Conservation (phyloP, 306 rosid species). For the Acacia confusa region DNA sequence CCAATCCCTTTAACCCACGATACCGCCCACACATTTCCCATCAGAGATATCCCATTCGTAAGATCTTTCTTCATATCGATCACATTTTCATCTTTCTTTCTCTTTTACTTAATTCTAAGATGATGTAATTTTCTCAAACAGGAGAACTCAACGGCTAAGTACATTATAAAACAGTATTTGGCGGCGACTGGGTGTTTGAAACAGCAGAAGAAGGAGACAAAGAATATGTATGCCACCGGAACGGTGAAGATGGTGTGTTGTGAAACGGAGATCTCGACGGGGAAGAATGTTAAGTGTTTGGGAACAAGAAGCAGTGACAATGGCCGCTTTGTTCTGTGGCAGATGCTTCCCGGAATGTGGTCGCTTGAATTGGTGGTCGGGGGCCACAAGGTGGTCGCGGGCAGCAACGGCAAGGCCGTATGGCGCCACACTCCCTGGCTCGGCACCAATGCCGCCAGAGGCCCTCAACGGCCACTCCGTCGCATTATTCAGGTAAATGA, state of each 20-base stretch:
- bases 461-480: slow-evolving; percentile 90
- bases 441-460: slow-evolving; percentile 91
- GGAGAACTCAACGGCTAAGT: slow-evolving; percentile 89
- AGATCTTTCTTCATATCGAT: slow-evolving; percentile 13
- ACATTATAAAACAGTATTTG: slow-evolving; percentile 85
- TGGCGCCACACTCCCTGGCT: slow-evolving; percentile 99
- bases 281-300: slow-evolving; percentile 73
- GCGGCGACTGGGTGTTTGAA: slow-evolving; percentile 94
- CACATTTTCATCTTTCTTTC: not conserved
- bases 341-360: slow-evolving; percentile 94
- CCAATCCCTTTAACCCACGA: slow-evolving; percentile 68
- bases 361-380: slow-evolving; percentile 91
- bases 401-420: slow-evolving; percentile 89
- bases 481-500: slow-evolving; percentile 75
- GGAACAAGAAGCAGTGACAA: slow-evolving; percentile 76
- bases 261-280: slow-evolving; percentile 88
- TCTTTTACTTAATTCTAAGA: not conserved
- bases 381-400: slow-evolving; percentile 80
- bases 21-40: slow-evolving; percentile 43
- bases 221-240: slow-evolving; percentile 88
- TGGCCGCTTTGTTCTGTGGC: slow-evolving; percentile 95
- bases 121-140: slow-evolving; percentile 17
- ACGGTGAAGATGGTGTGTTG: slow-evolving; percentile 85
- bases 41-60: slow-evolving; percentile 78
- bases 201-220: slow-evolving; percentile 64